Evolutionary conservation across 1,284 basidiomycete species (phyloP), one percentile per base, ranked within the genome.

Genomic region (Lignosus rhinocerotis): DNA sequence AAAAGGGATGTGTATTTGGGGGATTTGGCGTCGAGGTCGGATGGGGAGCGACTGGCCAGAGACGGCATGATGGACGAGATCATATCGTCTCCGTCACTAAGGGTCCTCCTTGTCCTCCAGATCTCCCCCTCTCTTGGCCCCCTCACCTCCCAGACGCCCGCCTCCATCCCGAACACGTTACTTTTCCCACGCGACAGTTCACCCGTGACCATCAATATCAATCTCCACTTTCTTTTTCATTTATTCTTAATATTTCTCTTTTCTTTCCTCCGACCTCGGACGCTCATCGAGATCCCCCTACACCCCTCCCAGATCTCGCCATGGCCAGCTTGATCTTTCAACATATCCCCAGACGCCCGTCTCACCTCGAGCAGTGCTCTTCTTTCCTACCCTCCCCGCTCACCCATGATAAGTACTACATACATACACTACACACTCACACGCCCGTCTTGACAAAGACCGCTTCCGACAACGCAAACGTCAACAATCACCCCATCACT

Each of bases 31-130:
- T 38, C 11, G 36, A 16, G 36, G 11, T 16, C 11, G 5, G 12
- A 39, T 14, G 36, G 11, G 36, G 63, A 65, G 66, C 58, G 65
- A 69, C 55, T 61, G 66, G 58, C 55, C 59, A 67, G 67, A 58
- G 63, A 66, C 65, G 59, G 68, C 64, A 63, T 68, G 69, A 69
- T 68, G 66, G 56, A 57, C 59, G 43, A 66, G 68, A 69, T 64
- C 55, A 64, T 60, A 56, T 60, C 56, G 53, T 55, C 53, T 68
- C 21, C 61, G 70, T 71, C 69, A 67, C 70, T 61, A 70, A 69
- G 70, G 69, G 66, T 69, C 67, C 51, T 21, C 60, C 58, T 61
- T 57, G 59, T 53, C 53, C 56, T 59, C 56, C 42, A n/a, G n/a
- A n/a, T n/a, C n/a, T n/a, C n/a, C n/a, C n/a, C n/a, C n/a, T n/a